A percentile compares a stretch with the other conserved stretches of the same genome.
Evolutionary conservation across 2,329 filamentous ascomycete species (phyloP).

Genomic region (Colletotrichum falcatum): DNA sequence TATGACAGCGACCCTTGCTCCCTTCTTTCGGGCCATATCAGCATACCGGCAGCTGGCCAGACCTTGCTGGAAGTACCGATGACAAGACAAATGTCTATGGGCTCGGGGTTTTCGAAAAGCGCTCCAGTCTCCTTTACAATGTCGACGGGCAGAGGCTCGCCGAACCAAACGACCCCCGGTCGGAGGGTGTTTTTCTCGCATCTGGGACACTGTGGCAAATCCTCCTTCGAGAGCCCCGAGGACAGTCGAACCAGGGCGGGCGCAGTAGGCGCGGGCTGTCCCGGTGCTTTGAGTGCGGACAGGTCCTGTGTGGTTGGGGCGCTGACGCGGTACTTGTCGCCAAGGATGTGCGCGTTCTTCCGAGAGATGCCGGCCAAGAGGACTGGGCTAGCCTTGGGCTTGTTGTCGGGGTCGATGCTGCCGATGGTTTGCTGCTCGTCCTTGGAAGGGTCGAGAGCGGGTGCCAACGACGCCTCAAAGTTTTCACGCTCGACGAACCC

Average conservation of each 20-base stretch:
- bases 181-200: conserved; percentile 67
- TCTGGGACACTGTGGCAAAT: conserved; percentile 71
- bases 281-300: conserved; percentile 26
- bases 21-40: conserved; percentile 62
- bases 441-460: conserved; percentile 68
- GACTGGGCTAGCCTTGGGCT: conserved; percentile 39
- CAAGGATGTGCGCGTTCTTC: conserved; percentile 69
- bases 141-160: conserved; percentile 65
- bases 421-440: conserved; percentile 45
- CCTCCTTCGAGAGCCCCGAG: conserved; percentile 59
- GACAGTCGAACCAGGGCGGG: conserved; percentile 35
- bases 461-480: conserved; percentile 72
- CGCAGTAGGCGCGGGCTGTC: neutral
- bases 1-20: conserved; percentile 71
- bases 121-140: conserved; percentile 63
- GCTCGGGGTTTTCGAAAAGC: conserved; percentile 59
- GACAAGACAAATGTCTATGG: conserved; percentile 73
- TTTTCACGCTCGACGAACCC: conserved; percentile 67
- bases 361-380: conserved; percentile 43
- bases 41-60: conserved; percentile 74
- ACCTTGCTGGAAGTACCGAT: conserved; percentile 74
- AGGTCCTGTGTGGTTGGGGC: conserved; percentile 31
- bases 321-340: conserved; percentile 53
- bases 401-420: conserved; percentile 17
- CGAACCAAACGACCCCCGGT: conserved; percentile 78